Conservation (phyloP, 2,329 filamentous ascomycete species). For the Aspergillus pseudonomiae region DNA sequence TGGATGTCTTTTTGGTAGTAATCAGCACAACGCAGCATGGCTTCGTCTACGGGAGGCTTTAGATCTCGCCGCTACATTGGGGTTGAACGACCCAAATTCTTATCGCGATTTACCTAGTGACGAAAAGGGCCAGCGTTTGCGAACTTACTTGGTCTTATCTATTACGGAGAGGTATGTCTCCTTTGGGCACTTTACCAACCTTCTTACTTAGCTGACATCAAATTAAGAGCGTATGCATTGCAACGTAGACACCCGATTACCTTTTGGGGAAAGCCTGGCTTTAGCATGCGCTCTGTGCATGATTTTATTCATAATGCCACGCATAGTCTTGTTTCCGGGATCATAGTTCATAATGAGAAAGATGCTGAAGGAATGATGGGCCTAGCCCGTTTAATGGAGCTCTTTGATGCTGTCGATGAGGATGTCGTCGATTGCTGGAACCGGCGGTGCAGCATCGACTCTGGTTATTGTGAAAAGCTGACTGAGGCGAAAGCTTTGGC, state of each 20-base stretch:
- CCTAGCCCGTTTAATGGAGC: slow-evolving; percentile 47
- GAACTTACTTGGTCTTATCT: slow-evolving; percentile 41
- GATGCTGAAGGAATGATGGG: slow-evolving; percentile 49
- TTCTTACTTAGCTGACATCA: slow-evolving; percentile 4
- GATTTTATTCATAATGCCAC: slow-evolving; percentile 43
- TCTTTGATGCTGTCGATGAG: slow-evolving; percentile 49
- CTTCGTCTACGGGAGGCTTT: slow-evolving; percentile 73
- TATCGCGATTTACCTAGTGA: slow-evolving; percentile 42
- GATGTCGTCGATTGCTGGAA: slow-evolving; percentile 50
- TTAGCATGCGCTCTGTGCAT: slow-evolving; percentile 44
- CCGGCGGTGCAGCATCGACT: slow-evolving; percentile 61
- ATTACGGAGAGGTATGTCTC: slow-evolving; percentile 36
- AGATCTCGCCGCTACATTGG: slow-evolving; percentile 45
- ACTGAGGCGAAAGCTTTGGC: slow-evolving; percentile 61
- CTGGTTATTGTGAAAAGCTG: slow-evolving; percentile 66
- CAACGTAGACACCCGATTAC: slow-evolving; percentile 47
- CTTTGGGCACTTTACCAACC: neutral
- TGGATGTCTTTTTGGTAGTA: slow-evolving; percentile 69
- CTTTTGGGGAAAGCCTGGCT: slow-evolving; percentile 45
- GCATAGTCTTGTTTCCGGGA: slow-evolving; percentile 40
- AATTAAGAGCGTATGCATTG: slow-evolving; percentile 44
- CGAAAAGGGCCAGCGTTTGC: slow-evolving; percentile 43
- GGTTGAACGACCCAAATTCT: slow-evolving; percentile 43
- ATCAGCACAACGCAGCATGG: slow-evolving; percentile 77
- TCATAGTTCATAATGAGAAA: slow-evolving; percentile 48